phyloP scores from a whole-genome alignment of 2,329 filamentous ascomycete species.

The Venturia oleaginea region DNA sequence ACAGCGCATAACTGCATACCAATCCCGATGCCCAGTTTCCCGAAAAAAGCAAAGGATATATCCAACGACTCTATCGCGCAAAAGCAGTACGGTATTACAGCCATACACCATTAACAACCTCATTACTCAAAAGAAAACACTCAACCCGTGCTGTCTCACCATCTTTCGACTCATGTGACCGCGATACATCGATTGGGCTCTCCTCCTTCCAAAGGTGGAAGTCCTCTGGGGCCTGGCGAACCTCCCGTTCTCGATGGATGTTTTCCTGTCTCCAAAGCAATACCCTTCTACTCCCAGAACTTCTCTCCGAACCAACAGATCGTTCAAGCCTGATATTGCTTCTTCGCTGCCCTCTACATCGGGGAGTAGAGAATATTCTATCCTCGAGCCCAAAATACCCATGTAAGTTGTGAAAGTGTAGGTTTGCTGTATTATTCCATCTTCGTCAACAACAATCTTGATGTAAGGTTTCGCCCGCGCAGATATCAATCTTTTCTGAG shows the following conservation, averaged over 20 bases:
- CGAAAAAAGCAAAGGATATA: neutral
- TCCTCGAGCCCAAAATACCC: conserved; percentile 42
- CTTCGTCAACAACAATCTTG: conserved; percentile 46
- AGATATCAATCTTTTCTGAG: conserved; percentile 55
- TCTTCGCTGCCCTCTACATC: conserved; percentile 46
- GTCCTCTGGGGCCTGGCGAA: neutral
- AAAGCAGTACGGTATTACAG: neutral
- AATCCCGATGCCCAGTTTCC: neutral
- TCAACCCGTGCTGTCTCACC: neutral
- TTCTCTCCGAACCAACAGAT: conserved; percentile 31
- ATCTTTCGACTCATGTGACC: neutral
- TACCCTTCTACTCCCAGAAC: neutral
- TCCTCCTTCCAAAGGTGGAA: neutral
- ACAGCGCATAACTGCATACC: neutral
- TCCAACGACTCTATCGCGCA: neutral
- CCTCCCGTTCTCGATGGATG: neutral
- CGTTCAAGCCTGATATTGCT: conserved; percentile 44
- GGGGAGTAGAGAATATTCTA: conserved; percentile 52
- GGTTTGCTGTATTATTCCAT: conserved; percentile 42
- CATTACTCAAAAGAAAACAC: conserved; percentile 4
- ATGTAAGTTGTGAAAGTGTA: conserved; percentile 47
- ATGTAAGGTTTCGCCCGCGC: conserved; percentile 47
- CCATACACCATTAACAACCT: neutral
- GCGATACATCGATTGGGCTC: neutral
- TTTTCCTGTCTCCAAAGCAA: neutral